Evolutionary conservation across 2,329 filamentous ascomycete species (phyloP), one percentile per base, ranked within the genome.

Genomic region (Arachnomyces sp.): DNA sequence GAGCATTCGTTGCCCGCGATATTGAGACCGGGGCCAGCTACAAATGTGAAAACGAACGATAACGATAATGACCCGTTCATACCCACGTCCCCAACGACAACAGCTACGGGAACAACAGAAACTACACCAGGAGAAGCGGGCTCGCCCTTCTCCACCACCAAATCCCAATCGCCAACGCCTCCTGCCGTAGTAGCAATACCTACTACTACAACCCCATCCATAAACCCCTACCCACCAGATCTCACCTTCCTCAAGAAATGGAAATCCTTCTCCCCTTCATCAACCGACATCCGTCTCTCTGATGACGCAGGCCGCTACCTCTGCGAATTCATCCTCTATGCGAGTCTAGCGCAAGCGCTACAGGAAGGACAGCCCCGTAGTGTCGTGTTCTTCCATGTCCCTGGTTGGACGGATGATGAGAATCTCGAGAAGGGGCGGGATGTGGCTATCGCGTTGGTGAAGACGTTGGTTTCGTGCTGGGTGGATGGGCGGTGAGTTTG

Each of bases 251-350:
- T 66, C 7, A 46, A 52, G 14, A 46, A 48, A 3, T 67, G 63
- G 63, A 54, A 56, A 32, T 47, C 52, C 1, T 52, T 57, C 40
- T 50, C 52, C 3, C 54, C 63, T 5, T 25, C 52, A 18, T 53
- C 47, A 2, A 48, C 55, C 9, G 66, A 71, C 44, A 51, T 72
- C 6, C 71, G 77, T 25, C 66, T 84, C 30, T 86, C 82, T 0
- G 73, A 79, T 32, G 80, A 89, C 49, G 78, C 84, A 0, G 84
- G 84, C 2, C 74, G 73, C 14, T 89, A 82, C 58, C 68, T 88
- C 12, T 89, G 84, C 61, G 84, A 89, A 56, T 89, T 85, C 54
- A 86, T 84, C 49, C 86, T 83, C 60, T 87, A 79, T 61, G 78
- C 77, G 5, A 84, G 78, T 45, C 59, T 87, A 50, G 71, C 81